Conservation (phyloP, 768 basidiomycete species). For the Candolleomyces efflorescens region DNA sequence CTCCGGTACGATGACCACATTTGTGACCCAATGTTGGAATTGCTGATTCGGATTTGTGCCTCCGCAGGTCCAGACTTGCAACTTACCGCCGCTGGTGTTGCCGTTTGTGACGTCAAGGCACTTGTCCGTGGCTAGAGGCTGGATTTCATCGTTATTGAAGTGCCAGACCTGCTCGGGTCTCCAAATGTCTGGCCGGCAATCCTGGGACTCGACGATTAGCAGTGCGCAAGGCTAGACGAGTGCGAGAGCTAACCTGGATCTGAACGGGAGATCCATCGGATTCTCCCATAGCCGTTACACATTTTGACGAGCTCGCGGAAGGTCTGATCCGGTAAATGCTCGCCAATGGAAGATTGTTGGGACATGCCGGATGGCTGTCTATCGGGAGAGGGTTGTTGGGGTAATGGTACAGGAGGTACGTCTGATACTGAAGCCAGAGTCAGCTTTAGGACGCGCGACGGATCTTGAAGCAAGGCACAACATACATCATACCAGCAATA, state of each 20-base stretch:
- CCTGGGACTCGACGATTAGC: background rate
- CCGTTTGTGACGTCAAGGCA: conserved; percentile 20
- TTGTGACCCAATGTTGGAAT: conserved; percentile 11
- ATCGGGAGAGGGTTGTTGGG: conserved; percentile 13
- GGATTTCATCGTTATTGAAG: conserved; percentile 13
- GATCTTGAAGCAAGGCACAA: background rate
- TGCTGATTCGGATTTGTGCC: conserved; percentile 17
- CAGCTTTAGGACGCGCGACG: background rate
- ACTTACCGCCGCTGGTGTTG: conserved; percentile 12
- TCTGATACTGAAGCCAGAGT: conserved; percentile 5
- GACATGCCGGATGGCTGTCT: conserved; percentile 11
- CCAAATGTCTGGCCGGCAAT: conserved; percentile 13
- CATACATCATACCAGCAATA: conserved; percentile 15
- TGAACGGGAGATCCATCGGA: conserved; percentile 22
- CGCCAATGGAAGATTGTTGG: conserved; percentile 6
- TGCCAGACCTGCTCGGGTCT: conserved; percentile 18
- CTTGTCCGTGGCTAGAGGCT: conserved; percentile 15
- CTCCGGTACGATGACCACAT: conserved; percentile 6
- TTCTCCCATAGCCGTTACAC: conserved; percentile 22
- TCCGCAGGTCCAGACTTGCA: conserved; percentile 21
- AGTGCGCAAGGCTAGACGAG: background rate
- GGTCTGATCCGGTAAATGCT: conserved; percentile 10
- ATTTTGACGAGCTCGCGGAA: conserved; percentile 14
- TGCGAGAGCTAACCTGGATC: conserved; percentile 17
- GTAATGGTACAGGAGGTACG: conserved; percentile 11